Evolutionary conservation across 1,139 yeast genomes (phyloP), one percentile per base, ranked within the genome.

Genomic region (Scheffersomyces segobiensis): DNA sequence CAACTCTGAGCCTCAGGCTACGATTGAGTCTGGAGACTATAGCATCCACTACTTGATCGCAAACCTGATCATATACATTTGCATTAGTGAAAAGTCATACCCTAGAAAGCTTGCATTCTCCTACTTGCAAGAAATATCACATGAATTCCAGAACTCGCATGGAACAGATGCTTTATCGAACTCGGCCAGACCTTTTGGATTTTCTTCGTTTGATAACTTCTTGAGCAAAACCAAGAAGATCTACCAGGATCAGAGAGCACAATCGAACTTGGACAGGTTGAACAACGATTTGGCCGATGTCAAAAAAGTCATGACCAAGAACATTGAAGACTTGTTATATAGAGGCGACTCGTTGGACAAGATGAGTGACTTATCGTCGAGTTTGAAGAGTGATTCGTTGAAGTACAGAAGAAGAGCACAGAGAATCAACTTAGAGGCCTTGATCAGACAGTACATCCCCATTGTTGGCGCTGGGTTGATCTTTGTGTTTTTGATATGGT

Each of bases 301-400:
- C 54, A 93, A 95, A 65, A 87, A 91, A 66, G 96, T 95, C 59
- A 91, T 95, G 97, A 92, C 97, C 59, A 93, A 93, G 68, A 95
- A 95, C 73, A 95, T 95, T 59, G 98, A 95, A 71, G 99, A 95
- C 72, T 79, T 95, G 67, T 81, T 95, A 53, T 93, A 95, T 74
- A 84, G 99, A 69, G 99, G 99, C 14, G 98, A 95, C 70, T 89
- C 95, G 17, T 83, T 95, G 65, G 98, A 95, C 73, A 88, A 86
- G 63, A 91, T 95, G 96, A 87, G 93, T 62, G 98, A 95, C 71
- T 81, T 95, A 70, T 91, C 97, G 46, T 86, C 89, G 21, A 84
- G 88, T 55, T 82, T 95, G 72, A 86, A 92, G 67, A 86, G 86
- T 61, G 97, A 93, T 71, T 89, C 97, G 39, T 86, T 88, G 65